Evolutionary conservation across 305 asterid species (phyloP).

Genomic region (Fraxinus sp.): DNA sequence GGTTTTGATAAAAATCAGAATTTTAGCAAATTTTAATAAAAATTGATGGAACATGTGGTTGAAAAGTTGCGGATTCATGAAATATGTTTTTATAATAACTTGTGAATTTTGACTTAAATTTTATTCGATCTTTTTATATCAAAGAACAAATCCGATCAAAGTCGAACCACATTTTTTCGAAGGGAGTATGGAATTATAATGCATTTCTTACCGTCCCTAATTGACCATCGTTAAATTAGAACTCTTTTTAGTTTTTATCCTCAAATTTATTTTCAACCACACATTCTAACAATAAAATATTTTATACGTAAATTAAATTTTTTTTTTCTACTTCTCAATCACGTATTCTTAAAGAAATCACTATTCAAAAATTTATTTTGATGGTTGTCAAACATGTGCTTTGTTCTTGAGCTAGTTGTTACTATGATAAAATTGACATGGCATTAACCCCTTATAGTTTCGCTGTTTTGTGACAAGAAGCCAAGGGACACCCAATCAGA

Average conservation of each 20-base stretch:
- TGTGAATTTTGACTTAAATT: neutral
- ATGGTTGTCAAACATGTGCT: neutral
- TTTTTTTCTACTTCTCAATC: neutral
- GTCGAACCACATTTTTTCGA: conserved; percentile 21
- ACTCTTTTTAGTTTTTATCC: no score
- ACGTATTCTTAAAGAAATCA: neutral
- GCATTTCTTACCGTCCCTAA: conserved; percentile 15
- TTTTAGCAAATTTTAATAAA: no score
- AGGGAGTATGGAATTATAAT: conserved; percentile 26
- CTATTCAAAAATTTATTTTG: neutral
- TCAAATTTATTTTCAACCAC: neutral
- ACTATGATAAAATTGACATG: conserved; percentile 3
- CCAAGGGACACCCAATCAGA: neutral
- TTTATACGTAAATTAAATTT: neutral
- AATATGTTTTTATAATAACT: no score
- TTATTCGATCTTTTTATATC: neutral
- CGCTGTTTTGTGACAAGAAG: conserved; percentile 18
- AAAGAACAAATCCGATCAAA: conserved; percentile 2
- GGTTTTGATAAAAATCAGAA: no score
- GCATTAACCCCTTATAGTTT: conserved; percentile 7
- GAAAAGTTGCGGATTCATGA: neutral
- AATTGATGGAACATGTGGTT: neutral
- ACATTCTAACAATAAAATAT: no score
- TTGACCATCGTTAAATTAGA: no score
- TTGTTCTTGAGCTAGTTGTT: conserved; percentile 37